Percentiles rank a stretch among this genome's conserved stretches.
Evolutionary conservation across 1,284 basidiomycete species (phyloP).

Genomic region (Cystobasidiaceae sp.): DNA sequence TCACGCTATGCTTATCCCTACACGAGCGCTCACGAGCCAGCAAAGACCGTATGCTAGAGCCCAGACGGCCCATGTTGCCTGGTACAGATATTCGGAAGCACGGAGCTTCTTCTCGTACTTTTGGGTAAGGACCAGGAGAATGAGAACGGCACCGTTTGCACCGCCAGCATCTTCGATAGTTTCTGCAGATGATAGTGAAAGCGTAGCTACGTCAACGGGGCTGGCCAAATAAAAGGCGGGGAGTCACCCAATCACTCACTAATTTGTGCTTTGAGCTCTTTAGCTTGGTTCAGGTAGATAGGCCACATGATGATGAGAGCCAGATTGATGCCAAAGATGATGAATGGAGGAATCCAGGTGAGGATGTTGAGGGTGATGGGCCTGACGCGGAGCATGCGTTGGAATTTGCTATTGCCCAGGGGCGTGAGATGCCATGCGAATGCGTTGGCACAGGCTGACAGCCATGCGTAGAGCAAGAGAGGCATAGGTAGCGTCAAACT

Average conservation of each 20-base stretch:
- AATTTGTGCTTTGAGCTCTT: background rate
- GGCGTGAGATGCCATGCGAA: conserved; percentile 31
- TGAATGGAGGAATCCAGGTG: conserved; percentile 4
- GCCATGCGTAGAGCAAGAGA: conserved; percentile 19
- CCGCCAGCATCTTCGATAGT: background rate
- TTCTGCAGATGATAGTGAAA: no score
- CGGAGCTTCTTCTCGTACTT: background rate
- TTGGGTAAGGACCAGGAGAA: no score
- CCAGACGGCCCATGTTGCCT: conserved; percentile 22
- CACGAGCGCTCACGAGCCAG: conserved; percentile 15
- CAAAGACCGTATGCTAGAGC: conserved; percentile 16
- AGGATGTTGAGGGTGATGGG: conserved; percentile 25
- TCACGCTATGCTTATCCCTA: background rate
- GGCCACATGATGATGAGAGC: conserved; percentile 11
- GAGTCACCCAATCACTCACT: no score
- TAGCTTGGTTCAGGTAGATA: background rate
- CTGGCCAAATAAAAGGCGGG: no score
- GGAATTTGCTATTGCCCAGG: background rate
- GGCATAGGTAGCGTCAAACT: conserved; percentile 12
- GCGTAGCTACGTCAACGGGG: no score
- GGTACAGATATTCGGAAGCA: conserved; percentile 5
- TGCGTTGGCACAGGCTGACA: conserved; percentile 15
- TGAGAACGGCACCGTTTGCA: background rate
- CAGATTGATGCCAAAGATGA: conserved; percentile 3
- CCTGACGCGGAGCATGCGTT: background rate